Evolutionary conservation across 1,284 basidiomycete species (phyloP).

Genomic region (Wolfiporia cocos): DNA sequence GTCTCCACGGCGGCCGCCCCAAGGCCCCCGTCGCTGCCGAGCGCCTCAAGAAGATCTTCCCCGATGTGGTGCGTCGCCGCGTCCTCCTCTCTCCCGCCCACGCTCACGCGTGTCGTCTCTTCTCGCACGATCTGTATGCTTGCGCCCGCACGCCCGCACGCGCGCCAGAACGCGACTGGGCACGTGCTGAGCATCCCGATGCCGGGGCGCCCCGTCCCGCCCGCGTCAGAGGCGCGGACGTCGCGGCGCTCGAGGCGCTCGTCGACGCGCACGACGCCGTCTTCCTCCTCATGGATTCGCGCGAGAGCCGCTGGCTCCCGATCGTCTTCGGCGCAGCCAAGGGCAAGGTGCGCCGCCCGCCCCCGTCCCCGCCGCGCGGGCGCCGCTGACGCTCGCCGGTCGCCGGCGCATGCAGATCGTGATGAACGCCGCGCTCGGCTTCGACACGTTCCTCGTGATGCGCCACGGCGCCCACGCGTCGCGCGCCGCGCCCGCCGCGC

Average conservation of each 20-base stretch:
- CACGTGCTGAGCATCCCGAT: slow-evolving; percentile 84
- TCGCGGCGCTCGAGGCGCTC: slow-evolving; percentile 69
- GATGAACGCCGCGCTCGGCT: slow-evolving; percentile 92
- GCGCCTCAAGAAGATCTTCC: slow-evolving; percentile 82
- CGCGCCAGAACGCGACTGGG: slow-evolving; percentile 72
- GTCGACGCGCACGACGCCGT: slow-evolving; percentile 84
- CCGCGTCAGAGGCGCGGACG: slow-evolving; percentile 52
- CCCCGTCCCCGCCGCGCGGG: too few species aligned
- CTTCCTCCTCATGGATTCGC: slow-evolving; percentile 96
- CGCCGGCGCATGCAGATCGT: slow-evolving; percentile 80
- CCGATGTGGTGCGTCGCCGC: slow-evolving; percentile 76
- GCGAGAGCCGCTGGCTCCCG: slow-evolving; percentile 94
- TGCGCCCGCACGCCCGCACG: not conserved
- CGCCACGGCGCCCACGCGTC: slow-evolving; percentile 75
- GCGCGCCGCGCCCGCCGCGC: slow-evolving; percentile 28
- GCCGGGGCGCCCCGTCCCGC: slow-evolving; percentile 91
- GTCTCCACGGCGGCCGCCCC: slow-evolving; percentile 84
- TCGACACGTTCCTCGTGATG: slow-evolving; percentile 97
- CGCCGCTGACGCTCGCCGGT: too few species aligned
- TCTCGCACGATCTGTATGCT: too few species aligned
- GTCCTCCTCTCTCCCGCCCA: too few species aligned
- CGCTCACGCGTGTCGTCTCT: slow-evolving; percentile 1
- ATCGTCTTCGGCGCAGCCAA: slow-evolving; percentile 82
- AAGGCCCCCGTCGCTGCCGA: slow-evolving; percentile 92
- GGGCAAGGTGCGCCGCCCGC: slow-evolving; percentile 74